phyloP scores from a whole-genome alignment of 108 stramenopile species.

The Chaetoceros muelleri region DNA sequence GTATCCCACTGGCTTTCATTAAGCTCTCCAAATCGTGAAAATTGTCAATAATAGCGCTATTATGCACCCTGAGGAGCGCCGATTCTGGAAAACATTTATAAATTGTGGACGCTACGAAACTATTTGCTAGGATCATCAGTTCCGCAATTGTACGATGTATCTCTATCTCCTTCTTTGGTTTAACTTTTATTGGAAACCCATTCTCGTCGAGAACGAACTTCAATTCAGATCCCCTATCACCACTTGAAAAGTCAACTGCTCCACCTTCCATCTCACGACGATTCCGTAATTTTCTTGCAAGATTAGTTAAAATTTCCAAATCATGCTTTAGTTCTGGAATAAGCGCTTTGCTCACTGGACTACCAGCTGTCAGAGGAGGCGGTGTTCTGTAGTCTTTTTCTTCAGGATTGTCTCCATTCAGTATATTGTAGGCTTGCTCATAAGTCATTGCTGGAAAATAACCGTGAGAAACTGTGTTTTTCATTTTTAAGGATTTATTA shows the following conservation, averaged over 20 bases:
- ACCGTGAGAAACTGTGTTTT: conserved; percentile 28
- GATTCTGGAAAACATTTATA: conserved; percentile 29
- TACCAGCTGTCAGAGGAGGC: conserved; percentile 39
- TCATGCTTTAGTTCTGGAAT: conserved; percentile 18
- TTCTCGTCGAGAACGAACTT: conserved; percentile 44
- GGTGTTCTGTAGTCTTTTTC: conserved; percentile 16
- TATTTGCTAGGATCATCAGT: conserved; percentile 78
- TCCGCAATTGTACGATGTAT: conserved; percentile 82
- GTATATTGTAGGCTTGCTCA: conserved; percentile 70
- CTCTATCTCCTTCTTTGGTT: conserved; percentile 54
- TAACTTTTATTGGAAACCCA: conserved; percentile 37
- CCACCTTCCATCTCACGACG: conserved; percentile 38
- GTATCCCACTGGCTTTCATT: conserved; percentile 46
- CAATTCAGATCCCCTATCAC: conserved; percentile 42
- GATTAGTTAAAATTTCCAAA: conserved; percentile 23
- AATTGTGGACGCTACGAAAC: conserved; percentile 42
- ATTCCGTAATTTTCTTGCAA: conserved; percentile 30
- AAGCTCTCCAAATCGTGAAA: conserved; percentile 64
- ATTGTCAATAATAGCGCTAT: conserved; percentile 27
- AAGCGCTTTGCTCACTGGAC: conserved; percentile 17
- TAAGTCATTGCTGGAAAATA: conserved; percentile 53
- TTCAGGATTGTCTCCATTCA: conserved; percentile 36
- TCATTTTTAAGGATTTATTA: conserved; percentile 4
- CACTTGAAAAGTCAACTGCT: conserved; percentile 47
- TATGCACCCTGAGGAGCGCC: conserved; percentile 59